Conservation (phyloP, 805 yeast species). For the Kockiozyma suomiensis region DNA sequence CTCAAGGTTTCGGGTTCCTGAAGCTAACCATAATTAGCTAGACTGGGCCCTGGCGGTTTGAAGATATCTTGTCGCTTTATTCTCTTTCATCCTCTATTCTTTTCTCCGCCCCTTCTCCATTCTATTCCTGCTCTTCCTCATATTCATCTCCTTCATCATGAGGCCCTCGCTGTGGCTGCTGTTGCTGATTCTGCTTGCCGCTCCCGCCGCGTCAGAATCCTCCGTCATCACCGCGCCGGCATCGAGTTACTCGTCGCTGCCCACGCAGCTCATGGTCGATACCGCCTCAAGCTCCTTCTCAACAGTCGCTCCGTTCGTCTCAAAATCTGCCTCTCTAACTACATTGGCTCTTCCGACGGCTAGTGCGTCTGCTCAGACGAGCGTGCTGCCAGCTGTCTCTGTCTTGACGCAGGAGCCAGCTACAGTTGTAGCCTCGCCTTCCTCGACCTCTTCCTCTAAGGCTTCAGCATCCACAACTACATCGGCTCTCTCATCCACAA, state of each 20-base stretch:
- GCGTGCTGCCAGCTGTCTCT: neutral
- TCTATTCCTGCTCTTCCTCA: neutral
- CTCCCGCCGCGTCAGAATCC: neutral
- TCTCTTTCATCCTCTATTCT: neutral
- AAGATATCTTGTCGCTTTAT: neutral
- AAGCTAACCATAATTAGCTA: constrained; percentile 6
- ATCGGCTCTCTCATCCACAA: neutral
- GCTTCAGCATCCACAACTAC: constrained; percentile 4
- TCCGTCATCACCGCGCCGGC: constrained; percentile 2
- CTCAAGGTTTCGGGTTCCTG: constrained; percentile 7
- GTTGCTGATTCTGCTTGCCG: neutral
- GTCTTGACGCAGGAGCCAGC: neutral
- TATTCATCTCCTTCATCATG: neutral
- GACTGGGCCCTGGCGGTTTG: constrained; percentile 4
- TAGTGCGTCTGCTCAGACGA: neutral
- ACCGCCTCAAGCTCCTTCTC: neutral
- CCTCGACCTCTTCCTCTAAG: neutral
- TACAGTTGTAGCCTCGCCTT: neutral
- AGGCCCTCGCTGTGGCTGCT: neutral
- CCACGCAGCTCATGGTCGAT: constrained; percentile 7
- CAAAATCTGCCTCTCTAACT: neutral
- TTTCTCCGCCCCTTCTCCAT: neutral
- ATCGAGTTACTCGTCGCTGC: constrained; percentile 7
- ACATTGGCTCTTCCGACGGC: neutral
- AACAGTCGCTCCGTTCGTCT: neutral